A percentile compares a stretch with the other conserved stretches of the same genome.
Evolutionary conservation across 2,329 filamentous ascomycete species (phyloP).

Genomic region (Knoxdaviesia proteae): DNA sequence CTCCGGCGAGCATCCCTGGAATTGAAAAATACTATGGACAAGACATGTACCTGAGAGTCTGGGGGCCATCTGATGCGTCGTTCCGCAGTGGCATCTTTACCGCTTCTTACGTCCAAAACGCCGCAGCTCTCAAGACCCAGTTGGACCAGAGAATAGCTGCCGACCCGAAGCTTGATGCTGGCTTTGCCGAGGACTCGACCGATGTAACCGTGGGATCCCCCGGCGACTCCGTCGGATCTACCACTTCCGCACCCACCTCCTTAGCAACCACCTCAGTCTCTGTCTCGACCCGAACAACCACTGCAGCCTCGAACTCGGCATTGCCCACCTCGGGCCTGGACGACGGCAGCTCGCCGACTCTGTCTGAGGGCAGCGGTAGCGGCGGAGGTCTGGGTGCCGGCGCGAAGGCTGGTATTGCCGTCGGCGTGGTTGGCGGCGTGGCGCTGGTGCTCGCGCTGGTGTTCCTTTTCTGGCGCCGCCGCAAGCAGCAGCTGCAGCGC

Average conservation of each 20-base stretch:
- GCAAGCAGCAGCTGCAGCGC: constrained; percentile 8
- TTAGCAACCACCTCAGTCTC: not conserved
- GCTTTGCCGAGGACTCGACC: too few relatives aligned
- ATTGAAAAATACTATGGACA: too few relatives aligned
- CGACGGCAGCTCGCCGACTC: not conserved
- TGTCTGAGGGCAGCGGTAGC: not conserved
- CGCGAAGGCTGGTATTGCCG: constrained; percentile 25
- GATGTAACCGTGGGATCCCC: too few relatives aligned
- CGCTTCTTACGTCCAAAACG: too few relatives aligned
- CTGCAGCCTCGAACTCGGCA: not conserved
- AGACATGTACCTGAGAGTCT: too few relatives aligned
- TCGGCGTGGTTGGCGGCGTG: constrained; percentile 18
- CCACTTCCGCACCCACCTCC: not conserved
- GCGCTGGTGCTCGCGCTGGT: constrained; percentile 16
- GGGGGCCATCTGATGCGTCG: too few relatives aligned
- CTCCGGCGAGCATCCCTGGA: too few relatives aligned
- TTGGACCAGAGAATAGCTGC: too few relatives aligned
- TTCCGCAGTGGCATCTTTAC: too few relatives aligned
- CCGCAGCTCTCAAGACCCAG: too few relatives aligned
- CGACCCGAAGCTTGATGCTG: too few relatives aligned
- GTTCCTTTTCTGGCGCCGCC: constrained; percentile 22
- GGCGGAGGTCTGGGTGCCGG: constrained; percentile 15
- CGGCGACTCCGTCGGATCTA: not conserved
- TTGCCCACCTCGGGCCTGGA: not conserved
- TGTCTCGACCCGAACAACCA: not conserved